These are phyloP conservation scores for Agrocybe pediades DNA, from an alignment of 768 basidiomycete genomes.

Conservation along the genomic window DNA sequence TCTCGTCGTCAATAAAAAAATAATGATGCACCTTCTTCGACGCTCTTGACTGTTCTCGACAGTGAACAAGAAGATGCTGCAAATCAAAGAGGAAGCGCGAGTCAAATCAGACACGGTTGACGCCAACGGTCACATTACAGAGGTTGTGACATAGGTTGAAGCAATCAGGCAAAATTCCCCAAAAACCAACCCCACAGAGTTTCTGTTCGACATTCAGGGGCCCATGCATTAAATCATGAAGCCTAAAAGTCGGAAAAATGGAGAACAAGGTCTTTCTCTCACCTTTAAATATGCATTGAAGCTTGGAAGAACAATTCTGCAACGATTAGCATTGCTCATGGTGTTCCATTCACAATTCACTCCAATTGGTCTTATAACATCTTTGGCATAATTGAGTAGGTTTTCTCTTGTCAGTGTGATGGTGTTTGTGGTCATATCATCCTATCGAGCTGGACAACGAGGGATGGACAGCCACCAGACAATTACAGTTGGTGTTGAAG, in stretches of 20 bases:
- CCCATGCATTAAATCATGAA: not conserved
- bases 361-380: slow-evolving; percentile 20
- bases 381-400: slow-evolving; percentile 26
- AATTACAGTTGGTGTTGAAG: too few species aligned
- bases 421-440: slow-evolving; percentile 21
- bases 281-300: slow-evolving; percentile 32
- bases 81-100: not conserved
- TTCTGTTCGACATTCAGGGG: not conserved
- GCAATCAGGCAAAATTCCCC: not conserved
- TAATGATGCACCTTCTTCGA: slow-evolving; percentile 4
- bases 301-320: slow-evolving; percentile 22
- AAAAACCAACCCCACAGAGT: not conserved
- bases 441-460: not conserved
- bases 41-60: slow-evolving; percentile 7
- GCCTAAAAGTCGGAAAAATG: too few species aligned
- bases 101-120: not conserved
- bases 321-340: slow-evolving; percentile 16
- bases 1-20: not conserved
- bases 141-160: not conserved
- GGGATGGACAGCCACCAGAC: not conserved
- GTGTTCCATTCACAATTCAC: slow-evolving; percentile 30
- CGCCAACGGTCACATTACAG: not conserved
- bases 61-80: slow-evolving; percentile 19
- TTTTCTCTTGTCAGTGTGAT: slow-evolving; percentile 17
- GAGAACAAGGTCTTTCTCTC: slow-evolving; percentile 6